Conservation (phyloP, 1,284 basidiomycete genomes). For the Somion occarium region DNA sequence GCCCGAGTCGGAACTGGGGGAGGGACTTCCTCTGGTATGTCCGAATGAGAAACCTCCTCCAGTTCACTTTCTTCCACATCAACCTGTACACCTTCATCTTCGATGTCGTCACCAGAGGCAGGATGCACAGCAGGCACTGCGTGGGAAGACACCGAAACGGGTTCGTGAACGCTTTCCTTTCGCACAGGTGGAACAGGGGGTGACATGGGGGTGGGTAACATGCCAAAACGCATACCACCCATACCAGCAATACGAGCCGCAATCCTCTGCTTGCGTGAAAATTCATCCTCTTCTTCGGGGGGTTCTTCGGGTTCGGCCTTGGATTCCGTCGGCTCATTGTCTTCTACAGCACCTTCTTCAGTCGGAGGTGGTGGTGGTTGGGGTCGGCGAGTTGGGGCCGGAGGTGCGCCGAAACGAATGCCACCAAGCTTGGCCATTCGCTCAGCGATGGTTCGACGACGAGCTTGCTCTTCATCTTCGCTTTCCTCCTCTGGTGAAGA, state of each 20-base stretch:
- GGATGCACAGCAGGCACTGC: not conserved
- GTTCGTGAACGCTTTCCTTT: too few relatives aligned
- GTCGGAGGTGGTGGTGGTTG: constrained; percentile 27
- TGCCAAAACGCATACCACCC: constrained; percentile 76
- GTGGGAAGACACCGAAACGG: too few relatives aligned
- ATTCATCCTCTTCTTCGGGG: constrained; percentile 57
- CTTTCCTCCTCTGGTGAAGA: constrained; percentile 26
- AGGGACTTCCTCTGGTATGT: constrained; percentile 45
- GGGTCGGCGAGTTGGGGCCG: constrained; percentile 37
- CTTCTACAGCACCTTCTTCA: constrained; percentile 19
- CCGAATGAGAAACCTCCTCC: constrained; percentile 56
- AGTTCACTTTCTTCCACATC: constrained; percentile 66
- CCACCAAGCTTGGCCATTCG: constrained; percentile 77
- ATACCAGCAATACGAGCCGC: constrained; percentile 63
- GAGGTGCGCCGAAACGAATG: constrained; percentile 61
- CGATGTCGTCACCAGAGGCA: constrained; percentile 26
- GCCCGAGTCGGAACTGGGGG: constrained; percentile 36
- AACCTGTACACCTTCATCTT: constrained; percentile 58
- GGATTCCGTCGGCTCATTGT: constrained; percentile 18
- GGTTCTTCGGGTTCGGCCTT: constrained; percentile 22
- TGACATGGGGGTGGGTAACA: constrained; percentile 41
- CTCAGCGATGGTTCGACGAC: constrained; percentile 67
- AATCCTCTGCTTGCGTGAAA: constrained; percentile 64
- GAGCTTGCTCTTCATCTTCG: constrained; percentile 44
- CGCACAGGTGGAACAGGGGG: constrained; percentile 20